Base-by-base conservation (phyloP, 2,329 filamentous ascomycete genomes). In the Zymoseptoria crescenta region DNA sequence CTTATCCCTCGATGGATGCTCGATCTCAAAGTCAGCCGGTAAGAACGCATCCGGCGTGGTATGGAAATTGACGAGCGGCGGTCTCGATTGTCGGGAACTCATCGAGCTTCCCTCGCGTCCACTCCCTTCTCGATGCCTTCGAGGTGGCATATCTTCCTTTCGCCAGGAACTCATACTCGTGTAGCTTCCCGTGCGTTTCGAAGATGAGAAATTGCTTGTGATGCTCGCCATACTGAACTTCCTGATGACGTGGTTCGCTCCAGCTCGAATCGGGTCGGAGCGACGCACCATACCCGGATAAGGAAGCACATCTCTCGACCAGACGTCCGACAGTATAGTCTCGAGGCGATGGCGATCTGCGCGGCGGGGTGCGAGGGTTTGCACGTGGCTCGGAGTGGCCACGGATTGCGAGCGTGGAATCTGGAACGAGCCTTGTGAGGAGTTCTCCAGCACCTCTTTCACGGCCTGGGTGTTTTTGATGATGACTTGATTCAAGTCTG, bases 201-300 rank as follows among this genome's bases (percentile, higher is more conserved):
- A 83, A 65, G 93, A 87, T 27, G 84, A 83, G 69, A 95, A 92
- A 53, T 87, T 87, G 65, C 83, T 87, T 13, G 88, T 82, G 64
- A 94, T 87, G 72, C 87, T 91, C 54, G 87, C 87, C 68, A 90
- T 87, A 73, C 89, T 96, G 63, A 96, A 81, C 71, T 92, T 95
- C 56, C 91, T 83, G 77, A 96, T 96, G 69, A 96, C 84, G 0
- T 89, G 89, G 41, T 89, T 91, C 10, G 91, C 89, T n/a, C 88
- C 91, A 49, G 83, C 84, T 55, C 88, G 82, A 52, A 94, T 86
- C 3, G 90, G 68, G 67, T 96, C 88, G 76, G 76, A 84, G 73
- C 72, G 83, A 73, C 76, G 85, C 74, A 74, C 79, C 83, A 96
- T 92, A 1, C 91, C 91, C 16, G 92, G 91, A 69, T 88, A 94